Conservation (phyloP, 116 monocot genomes). For the Posidonia oceanica region DNA sequence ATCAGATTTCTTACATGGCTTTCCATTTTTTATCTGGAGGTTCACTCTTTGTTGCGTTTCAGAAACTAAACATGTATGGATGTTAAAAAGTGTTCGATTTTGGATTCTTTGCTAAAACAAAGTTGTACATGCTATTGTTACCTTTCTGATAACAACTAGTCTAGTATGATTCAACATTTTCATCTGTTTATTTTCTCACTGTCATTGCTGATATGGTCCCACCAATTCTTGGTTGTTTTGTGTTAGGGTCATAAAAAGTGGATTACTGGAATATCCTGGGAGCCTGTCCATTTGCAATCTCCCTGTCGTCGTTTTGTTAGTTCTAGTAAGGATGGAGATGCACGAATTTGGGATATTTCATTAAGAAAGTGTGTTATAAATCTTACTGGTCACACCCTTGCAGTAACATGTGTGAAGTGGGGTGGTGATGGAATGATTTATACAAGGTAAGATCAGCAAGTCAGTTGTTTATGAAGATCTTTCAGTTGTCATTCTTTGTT, state of each 20-base stretch:
- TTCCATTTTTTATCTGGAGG: too few relatives aligned
- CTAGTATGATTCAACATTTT: too few relatives aligned
- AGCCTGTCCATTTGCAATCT: constrained; percentile 86
- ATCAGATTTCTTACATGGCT: too few relatives aligned
- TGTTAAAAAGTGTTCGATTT: too few relatives aligned
- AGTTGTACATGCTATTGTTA: too few relatives aligned
- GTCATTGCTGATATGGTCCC: neutral
- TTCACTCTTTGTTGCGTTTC: too few relatives aligned
- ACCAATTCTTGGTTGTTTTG: neutral
- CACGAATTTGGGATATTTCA: constrained; percentile 88
- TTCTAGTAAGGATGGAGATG: constrained; percentile 98
- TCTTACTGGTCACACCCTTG: constrained; percentile 82
- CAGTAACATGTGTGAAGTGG: constrained; percentile 97
- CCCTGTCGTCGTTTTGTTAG: constrained; percentile 97
- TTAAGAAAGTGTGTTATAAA: constrained; percentile 48
- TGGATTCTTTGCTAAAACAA: too few relatives aligned
- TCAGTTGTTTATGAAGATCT: too few relatives aligned
- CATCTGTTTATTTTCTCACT: neutral
- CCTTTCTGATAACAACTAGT: too few relatives aligned
- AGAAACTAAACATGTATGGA: too few relatives aligned
- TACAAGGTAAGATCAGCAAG: constrained; percentile 40
- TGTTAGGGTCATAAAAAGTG: constrained; percentile 91
- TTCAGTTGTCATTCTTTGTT: too few relatives aligned
- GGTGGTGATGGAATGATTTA: constrained; percentile 96
- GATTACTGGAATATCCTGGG: constrained; percentile 98